Conservation (phyloP, 371 early-diverging fungal species). For the Apophysomyces trapeziformis region DNA sequence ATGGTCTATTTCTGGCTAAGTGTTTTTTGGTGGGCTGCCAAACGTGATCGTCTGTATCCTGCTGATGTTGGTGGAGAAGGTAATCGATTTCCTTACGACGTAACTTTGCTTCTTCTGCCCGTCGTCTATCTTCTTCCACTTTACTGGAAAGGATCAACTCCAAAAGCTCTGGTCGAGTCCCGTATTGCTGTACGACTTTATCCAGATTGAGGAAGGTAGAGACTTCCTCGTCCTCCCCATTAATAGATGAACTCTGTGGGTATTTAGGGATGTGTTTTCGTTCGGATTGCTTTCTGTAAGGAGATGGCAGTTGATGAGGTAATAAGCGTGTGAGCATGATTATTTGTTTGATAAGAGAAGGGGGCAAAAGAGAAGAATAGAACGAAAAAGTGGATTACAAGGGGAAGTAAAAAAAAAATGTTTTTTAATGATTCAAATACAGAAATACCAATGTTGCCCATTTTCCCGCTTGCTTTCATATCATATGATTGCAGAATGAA, state of each 20-base stretch:
- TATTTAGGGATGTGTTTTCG: no score
- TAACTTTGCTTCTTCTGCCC: slow-evolving; percentile 57
- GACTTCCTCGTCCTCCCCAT: slow-evolving; percentile 5
- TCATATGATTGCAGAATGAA: not conserved
- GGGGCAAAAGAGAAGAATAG: not conserved
- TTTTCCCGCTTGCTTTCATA: not conserved
- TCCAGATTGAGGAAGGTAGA: slow-evolving; percentile 41
- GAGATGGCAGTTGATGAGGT: not conserved
- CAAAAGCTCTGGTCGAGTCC: slow-evolving; percentile 53
- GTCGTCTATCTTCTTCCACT: slow-evolving; percentile 60
- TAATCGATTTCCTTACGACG: slow-evolving; percentile 50
- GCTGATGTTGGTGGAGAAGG: slow-evolving; percentile 24
- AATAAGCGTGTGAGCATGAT: slow-evolving; percentile 17
- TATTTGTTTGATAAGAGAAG: not conserved
- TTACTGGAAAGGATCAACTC: slow-evolving; percentile 57
- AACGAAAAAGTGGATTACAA: slow-evolving; percentile 14
- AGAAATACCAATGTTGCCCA: not conserved
- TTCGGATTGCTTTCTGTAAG: not conserved
- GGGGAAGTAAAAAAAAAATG: slow-evolving; percentile 4
- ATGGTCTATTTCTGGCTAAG: slow-evolving; percentile 4
- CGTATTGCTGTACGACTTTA: slow-evolving; percentile 52
- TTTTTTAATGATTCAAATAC: slow-evolving; percentile 8
- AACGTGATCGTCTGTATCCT: slow-evolving; percentile 1
- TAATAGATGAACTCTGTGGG: not conserved
- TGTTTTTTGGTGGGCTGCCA: not conserved